Evolutionary conservation across 1,284 basidiomycete species (phyloP), one percentile per base, ranked within the genome.

Genomic region (Microbotryomycetes sp.): DNA sequence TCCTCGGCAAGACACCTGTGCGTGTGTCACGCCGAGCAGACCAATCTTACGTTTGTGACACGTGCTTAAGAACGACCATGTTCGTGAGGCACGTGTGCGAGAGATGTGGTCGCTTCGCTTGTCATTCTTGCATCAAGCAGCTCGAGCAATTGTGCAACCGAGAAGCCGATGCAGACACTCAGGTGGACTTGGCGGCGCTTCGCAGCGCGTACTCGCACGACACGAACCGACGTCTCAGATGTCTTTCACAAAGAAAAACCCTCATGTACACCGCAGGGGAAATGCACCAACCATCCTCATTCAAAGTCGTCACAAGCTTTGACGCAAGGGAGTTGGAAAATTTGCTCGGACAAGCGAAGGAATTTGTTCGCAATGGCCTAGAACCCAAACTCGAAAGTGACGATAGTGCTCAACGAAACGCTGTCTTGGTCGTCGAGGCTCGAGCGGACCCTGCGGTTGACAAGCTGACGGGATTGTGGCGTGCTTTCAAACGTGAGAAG

Each of bases 21-120:
- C 36, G 36, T 19, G 19, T 42, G 36, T 19, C 36, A 42, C 36
- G 36, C 36, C 12, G 19, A 12, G 12, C 36, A 19, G 12, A 19
- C 36, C 48, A 31, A 30, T 54, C 31, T n/a, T 49, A 51, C 19
- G 25, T 59, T 25, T 68, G 64, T 58, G 62, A 64, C 45, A 60
- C 60, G 6, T 68, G 67, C 67, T 58, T 66, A 30, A 9, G 36
- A 12, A 42, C 36, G 36, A 42, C 36, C 36, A 19, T 42, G 12
- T 42, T 42, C 36, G 36, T 42, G 36, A 9, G 36, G 12, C 36
- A 42, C 36, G 19, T 42, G 36, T 42, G 36, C 36, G 19, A 42
- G 9, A 9, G 36, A 19, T 42, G 36, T 42, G 36, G 36, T 19
- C 36, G 36, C 12, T 12, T 42, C 36, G 36, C 36, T 42, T 42